Conservation (phyloP, 1,284 basidiomycete genomes). For the Taiwanofungus camphoratus region DNA sequence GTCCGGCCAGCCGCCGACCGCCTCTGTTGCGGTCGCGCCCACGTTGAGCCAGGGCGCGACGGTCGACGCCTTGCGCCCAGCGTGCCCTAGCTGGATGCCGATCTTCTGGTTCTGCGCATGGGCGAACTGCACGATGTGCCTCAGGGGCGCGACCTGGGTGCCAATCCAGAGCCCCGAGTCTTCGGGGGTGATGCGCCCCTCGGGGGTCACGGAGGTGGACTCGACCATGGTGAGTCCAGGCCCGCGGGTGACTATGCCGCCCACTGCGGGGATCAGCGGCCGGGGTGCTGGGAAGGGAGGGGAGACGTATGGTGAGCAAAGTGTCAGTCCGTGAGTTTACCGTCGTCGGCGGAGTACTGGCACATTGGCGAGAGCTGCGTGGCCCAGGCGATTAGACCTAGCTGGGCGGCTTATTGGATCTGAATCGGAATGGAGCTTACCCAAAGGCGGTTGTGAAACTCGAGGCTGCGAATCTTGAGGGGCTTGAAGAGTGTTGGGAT, state of each 20-base stretch:
- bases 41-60: constrained; percentile 55
- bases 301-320: constrained; percentile 54
- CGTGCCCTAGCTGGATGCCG: constrained; percentile 61
- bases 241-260: constrained; percentile 39
- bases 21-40: constrained; percentile 29
- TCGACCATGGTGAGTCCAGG: constrained; percentile 60
- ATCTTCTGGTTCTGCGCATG: constrained; percentile 42
- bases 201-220: constrained; percentile 67
- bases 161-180: constrained; percentile 72
- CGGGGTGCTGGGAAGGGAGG: not conserved
- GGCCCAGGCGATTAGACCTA: not conserved
- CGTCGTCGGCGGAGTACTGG: constrained; percentile 65
- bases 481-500: constrained; percentile 59
- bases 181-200: constrained; percentile 73
- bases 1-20: constrained; percentile 61
- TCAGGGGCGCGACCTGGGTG: constrained; percentile 58
- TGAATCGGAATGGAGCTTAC: constrained; percentile 23
- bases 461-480: constrained; percentile 51
- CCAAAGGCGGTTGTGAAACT: constrained; percentile 67
- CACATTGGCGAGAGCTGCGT: constrained; percentile 56
- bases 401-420: not conserved
- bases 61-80: constrained; percentile 69
- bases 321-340: constrained; percentile 70
- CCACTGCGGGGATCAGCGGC: constrained; percentile 22
- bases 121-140: constrained; percentile 60